A percentile compares a stretch with the other conserved stretches of the same genome.
Evolutionary conservation across 805 yeast species (phyloP).

Genomic region (Zygoascus biomembranicola): DNA sequence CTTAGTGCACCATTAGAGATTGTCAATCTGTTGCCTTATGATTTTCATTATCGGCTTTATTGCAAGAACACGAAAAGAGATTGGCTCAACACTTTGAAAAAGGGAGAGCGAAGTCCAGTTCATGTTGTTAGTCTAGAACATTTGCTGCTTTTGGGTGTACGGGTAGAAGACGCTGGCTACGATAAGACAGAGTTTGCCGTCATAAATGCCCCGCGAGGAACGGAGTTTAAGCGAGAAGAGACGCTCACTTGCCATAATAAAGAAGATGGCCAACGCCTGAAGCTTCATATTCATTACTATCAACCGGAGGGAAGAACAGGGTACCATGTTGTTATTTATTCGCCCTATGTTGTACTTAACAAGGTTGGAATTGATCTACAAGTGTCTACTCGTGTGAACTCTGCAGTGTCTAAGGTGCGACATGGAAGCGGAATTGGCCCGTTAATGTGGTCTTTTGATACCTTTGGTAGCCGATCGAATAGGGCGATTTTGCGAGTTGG

Average conservation of each 20-base stretch:
- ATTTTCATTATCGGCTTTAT: conserved; percentile 62
- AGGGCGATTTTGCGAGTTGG: conserved; percentile 59
- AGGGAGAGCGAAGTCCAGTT: conserved; percentile 62
- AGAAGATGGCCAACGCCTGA: conserved; percentile 59
- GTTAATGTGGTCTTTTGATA: conserved; percentile 77
- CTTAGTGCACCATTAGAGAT: conserved; percentile 81
- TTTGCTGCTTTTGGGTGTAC: conserved; percentile 60
- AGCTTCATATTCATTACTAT: conserved; percentile 57
- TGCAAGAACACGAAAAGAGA: conserved; percentile 65
- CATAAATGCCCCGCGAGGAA: conserved; percentile 32
- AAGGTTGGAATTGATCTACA: conserved; percentile 62
- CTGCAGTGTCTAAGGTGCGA: conserved; percentile 35
- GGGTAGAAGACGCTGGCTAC: conserved; percentile 46
- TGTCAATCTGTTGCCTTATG: conserved; percentile 79
- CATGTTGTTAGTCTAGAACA: conserved; percentile 74
- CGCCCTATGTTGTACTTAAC: conserved; percentile 81
- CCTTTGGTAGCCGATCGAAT: conserved; percentile 45
- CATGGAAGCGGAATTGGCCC: conserved; percentile 36
- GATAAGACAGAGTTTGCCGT: conserved; percentile 66
- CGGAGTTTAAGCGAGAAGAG: conserved; percentile 48
- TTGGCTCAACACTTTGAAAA: conserved; percentile 52
- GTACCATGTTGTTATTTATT: conserved; percentile 57
- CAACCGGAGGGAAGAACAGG: conserved; percentile 34
- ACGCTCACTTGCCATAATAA: conserved; percentile 41
- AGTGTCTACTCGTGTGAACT: conserved; percentile 47